phyloP scores from a whole-genome alignment of 768 basidiomycete species.

The Pleurotus pulmonarius region DNA sequence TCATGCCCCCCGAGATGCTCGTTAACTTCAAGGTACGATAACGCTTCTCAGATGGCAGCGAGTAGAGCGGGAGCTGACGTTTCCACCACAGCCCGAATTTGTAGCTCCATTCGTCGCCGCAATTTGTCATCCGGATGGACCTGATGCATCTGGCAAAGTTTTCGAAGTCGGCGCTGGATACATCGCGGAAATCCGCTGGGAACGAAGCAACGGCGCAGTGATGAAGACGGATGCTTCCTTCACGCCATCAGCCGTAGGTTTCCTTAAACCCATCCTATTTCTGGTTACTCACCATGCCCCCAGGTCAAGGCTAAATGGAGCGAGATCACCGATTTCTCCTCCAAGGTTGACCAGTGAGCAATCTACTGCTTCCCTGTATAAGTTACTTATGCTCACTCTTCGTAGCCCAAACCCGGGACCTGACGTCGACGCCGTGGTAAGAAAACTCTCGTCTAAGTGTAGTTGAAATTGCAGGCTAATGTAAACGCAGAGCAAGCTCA shows the following conservation, averaged over 20 bases:
- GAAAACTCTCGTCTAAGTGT: slow-evolving; percentile 6
- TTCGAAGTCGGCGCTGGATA: slow-evolving; percentile 95
- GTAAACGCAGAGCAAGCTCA: slow-evolving; percentile 45
- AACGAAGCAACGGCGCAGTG: slow-evolving; percentile 80
- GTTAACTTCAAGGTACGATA: slow-evolving; percentile 70
- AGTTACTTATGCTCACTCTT: slow-evolving; percentile 11
- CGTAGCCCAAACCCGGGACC: slow-evolving; percentile 59
- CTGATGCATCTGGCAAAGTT: slow-evolving; percentile 74
- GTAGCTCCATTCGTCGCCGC: slow-evolving; percentile 92
- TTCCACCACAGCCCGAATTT: slow-evolving; percentile 65
- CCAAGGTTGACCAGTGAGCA: slow-evolving; percentile 57
- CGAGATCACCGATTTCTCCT: slow-evolving; percentile 76
- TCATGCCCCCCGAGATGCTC: slow-evolving; percentile 93
- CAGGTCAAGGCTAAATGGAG: slow-evolving; percentile 84
- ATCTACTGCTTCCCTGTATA: not conserved
- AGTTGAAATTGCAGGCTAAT: no score
- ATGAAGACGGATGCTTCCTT: slow-evolving; percentile 90
- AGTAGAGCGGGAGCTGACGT: no score
- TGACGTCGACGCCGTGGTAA: slow-evolving; percentile 60
- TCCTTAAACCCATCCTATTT: not conserved
- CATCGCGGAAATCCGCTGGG: slow-evolving; percentile 89
- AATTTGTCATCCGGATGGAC: slow-evolving; percentile 80
- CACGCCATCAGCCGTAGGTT: slow-evolving; percentile 86
- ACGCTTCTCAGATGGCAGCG: no score
- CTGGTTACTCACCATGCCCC: not conserved